Conservation (phyloP, 169 alveolate species). For the Plasmodium falciparum region DNA sequence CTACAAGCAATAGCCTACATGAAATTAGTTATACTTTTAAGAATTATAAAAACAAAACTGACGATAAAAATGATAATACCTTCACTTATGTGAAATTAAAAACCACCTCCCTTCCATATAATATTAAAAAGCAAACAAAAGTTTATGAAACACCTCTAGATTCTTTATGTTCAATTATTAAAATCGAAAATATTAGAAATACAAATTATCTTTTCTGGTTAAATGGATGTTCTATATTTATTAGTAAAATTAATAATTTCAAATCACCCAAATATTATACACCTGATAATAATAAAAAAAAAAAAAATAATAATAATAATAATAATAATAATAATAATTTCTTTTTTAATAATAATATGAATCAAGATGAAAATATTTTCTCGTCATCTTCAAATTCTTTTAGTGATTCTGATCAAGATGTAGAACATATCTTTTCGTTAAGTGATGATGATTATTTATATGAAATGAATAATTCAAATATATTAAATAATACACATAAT, state of each 20-base stretch:
- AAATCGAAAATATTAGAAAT: conserved; percentile 66
- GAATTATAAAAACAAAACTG: conserved; percentile 9
- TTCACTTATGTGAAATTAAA: background rate
- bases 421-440: no score
- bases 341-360: background rate
- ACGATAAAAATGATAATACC: conserved; percentile 25
- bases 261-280: conserved; percentile 10
- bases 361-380: background rate
- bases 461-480: no score
- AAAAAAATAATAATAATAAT: conserved; percentile 6
- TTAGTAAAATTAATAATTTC: conserved; percentile 62
- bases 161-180: conserved; percentile 60
- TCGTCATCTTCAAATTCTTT: conserved; percentile 18
- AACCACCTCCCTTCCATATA: background rate
- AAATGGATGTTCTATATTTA: conserved; percentile 67
- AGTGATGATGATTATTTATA: no score
- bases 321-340: conserved; percentile 1
- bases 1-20: conserved; percentile 65
- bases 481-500: background rate
- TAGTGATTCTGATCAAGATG: background rate
- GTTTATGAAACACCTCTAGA: conserved; percentile 67
- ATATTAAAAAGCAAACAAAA: conserved; percentile 40
- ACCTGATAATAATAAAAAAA: background rate
- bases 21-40: conserved; percentile 64
- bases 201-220: conserved; percentile 73